A percentile compares a stretch with the other conserved stretches of the same genome.
These are phyloP conservation scores for Rosa lucieae DNA, from an alignment of 306 rosid species.

Conservation along the genomic window DNA sequence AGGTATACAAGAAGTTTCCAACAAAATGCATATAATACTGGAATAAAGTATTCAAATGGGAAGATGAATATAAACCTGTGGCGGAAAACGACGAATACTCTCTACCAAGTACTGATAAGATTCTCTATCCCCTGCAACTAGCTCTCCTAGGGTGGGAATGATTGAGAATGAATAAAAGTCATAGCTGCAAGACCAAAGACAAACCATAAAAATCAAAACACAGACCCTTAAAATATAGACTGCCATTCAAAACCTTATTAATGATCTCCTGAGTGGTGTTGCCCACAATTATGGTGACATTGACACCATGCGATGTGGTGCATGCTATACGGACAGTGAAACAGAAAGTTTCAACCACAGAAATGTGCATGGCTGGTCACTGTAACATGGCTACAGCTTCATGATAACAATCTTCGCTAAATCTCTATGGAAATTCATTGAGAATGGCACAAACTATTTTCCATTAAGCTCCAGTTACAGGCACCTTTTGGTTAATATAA, in stretches of 20 bases:
- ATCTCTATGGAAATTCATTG: neutral
- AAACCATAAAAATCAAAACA: neutral
- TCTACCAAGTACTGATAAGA: conserved; percentile 97
- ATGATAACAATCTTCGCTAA: neutral
- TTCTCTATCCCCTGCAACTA: conserved; percentile 76
- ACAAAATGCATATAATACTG: conserved; percentile 14
- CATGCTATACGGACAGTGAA: neutral
- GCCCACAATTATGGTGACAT: neutral
- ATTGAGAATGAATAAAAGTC: conserved; percentile 75
- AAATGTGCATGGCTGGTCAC: neutral
- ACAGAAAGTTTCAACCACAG: neutral
- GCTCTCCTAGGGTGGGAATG: conserved; percentile 76
- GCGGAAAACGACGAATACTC: conserved; percentile 83
- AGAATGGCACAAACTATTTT: too few species aligned
- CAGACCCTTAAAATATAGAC: neutral
- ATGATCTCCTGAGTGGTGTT: neutral
- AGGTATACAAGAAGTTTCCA: conserved; percentile 11
- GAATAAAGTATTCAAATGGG: neutral
- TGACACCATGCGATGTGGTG: neutral
- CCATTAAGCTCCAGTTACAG: neutral
- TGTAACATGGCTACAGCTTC: neutral
- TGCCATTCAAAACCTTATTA: neutral
- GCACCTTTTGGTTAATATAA: neutral
- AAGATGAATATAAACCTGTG: conserved; percentile 59
- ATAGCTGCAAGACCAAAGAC: conserved; percentile 53